Evolutionary conservation across 1,284 basidiomycete species (phyloP), one percentile per base, ranked within the genome.

Genomic region (Irpex lacteus): DNA sequence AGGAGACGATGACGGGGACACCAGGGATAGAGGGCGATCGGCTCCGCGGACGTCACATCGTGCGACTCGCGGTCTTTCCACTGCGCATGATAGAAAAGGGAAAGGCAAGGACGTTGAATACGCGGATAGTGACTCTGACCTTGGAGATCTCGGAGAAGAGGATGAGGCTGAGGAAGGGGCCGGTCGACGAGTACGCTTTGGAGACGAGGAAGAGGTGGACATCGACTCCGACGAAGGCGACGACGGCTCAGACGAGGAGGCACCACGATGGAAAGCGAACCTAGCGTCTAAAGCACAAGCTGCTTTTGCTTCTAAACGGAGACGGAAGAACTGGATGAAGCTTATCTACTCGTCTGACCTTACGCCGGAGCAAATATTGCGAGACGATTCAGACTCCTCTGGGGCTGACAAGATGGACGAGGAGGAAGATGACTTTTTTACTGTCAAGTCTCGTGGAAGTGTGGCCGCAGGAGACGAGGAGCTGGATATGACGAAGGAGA

Each of bases 331-430:
- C 73, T 92, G 96, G 84, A 95, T 91, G 75, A 88, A 89, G 59
- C 83, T 98, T 62, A 94, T 98, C 62, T 98, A 98, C 75, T 82
- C 85, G 52, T 86, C 86, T 47, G 77, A 83, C 7, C 79, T 93
- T 8, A 85, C 90, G 0, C 90, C 95, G 0, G 84, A 87, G 63
- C 83, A 95, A 70, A 89, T 97, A 50, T 76, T 90, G 0, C 75
- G 77, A 0, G 85, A 86, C 5, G 75, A 75, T n/a, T 72, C 76
- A 4, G 71, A 71, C n/a, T 72, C 77, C 4, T 73, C 73, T 15
- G 71, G 75, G 4, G 72, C 77, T 54, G 76, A 77, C 49, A 67
- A 53, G 19, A 32, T 21, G 21, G 60, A 56, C 21, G 77, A 77
- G 4, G 81, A 82, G 2, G 87, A 88, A 18, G 90, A 92, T 62